Percentiles rank a stretch among this genome's conserved stretches.
Conservation (phyloP, 2,329 filamentous ascomycete genomes). For the Botryotinia calthae region DNA sequence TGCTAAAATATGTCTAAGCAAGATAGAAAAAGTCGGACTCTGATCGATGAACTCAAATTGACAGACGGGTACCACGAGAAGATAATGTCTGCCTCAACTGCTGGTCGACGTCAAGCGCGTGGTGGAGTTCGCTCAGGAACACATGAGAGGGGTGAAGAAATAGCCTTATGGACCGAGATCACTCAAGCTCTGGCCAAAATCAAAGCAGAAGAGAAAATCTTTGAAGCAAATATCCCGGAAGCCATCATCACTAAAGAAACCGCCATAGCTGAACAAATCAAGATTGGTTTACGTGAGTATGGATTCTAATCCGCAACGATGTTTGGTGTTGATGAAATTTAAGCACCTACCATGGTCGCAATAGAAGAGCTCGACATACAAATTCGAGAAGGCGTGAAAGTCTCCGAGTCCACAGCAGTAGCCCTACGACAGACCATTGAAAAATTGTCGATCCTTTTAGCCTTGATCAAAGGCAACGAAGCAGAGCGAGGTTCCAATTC, state of each 20-base stretch:
- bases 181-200: conserved; percentile 22
- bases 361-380: conserved; percentile 27
- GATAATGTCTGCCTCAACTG: conserved; percentile 25
- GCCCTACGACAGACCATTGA: conserved; percentile 15
- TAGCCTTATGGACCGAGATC: conserved; percentile 23
- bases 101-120: conserved; percentile 23
- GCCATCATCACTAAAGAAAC: conserved; percentile 27
- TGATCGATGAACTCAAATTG: conserved; percentile 4
- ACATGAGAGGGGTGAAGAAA: conserved; percentile 26
- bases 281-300: conserved; percentile 23
- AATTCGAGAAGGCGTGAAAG: conserved; percentile 34
- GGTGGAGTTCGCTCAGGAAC: conserved; percentile 23
- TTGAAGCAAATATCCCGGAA: conserved; percentile 20
- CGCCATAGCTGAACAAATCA: conserved; percentile 22
- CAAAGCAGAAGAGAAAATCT: conserved; percentile 22
- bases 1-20: conserved; percentile 14
- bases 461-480: conserved; percentile 31
- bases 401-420: conserved; percentile 33
- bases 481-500: conserved; percentile 26
- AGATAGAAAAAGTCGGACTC: neutral
- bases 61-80: conserved; percentile 1
- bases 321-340: neutral
- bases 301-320: neutral
- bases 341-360: conserved; percentile 32
- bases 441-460: conserved; percentile 24